phyloP scores from a whole-genome alignment of 164 flowering plant species.

The Buxus sempervirens region DNA sequence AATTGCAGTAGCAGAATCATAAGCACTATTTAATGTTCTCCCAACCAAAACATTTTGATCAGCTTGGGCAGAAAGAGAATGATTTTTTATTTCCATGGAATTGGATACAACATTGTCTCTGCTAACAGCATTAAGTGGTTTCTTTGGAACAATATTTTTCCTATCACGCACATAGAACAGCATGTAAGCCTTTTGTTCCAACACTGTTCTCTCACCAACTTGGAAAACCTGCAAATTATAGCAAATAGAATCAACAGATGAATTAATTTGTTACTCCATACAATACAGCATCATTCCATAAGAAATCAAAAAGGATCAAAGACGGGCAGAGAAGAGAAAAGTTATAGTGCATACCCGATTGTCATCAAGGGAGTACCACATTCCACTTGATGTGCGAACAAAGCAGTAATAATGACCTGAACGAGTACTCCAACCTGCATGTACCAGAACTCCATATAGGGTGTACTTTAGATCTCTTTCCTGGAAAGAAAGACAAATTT shows the following conservation, averaged over 20 bases:
- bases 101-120: conserved; percentile 34
- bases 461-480: conserved; percentile 81
- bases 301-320: background rate
- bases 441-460: conserved; percentile 92
- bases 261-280: no score
- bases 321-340: background rate
- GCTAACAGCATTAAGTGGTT: conserved; percentile 29
- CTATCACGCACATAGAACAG: conserved; percentile 83
- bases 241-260: background rate
- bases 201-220: conserved; percentile 66
- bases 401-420: conserved; percentile 90
- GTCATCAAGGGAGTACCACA: conserved; percentile 95
- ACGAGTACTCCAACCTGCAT: conserved; percentile 81
- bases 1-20: conserved; percentile 15
- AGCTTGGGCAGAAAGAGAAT: conserved; percentile 13
- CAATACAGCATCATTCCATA: background rate
- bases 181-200: conserved; percentile 97
- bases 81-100: conserved; percentile 20
- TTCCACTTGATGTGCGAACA: conserved; percentile 90
- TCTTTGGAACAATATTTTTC: conserved; percentile 36
- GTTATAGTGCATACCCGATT: conserved; percentile 50
- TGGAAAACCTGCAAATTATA: conserved; percentile 54
- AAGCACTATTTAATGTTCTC: conserved; percentile 15
- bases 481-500: conserved; percentile 30
- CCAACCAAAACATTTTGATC: conserved; percentile 23